Base-by-base conservation (phyloP, 306 rosid genomes). In the Betula pendula region DNA sequence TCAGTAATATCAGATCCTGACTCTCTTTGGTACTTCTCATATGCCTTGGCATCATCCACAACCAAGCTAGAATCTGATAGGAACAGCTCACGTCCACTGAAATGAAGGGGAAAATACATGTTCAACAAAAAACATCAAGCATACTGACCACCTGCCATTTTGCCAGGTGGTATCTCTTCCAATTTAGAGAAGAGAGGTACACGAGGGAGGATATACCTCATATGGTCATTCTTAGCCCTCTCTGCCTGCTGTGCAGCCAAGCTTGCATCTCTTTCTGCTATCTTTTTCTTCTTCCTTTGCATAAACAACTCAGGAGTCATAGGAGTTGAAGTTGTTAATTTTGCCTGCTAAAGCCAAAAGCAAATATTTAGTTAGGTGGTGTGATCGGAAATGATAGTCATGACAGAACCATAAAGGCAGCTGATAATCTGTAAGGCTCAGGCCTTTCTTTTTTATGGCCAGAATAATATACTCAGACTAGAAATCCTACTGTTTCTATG, bases 31-130 rank as follows among this genome's bases (percentile, higher is more conserved):
- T 91, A 96, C 67, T 83, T 77, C 48, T 96, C 99, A 78, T 89
- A 90, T 42, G 99, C 99, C 85, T 91, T 98, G 8, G 80, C 91
- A 82, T 96, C 99, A 81, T 96, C 99, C 84, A 96, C 99, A 88
- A 96, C 92, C 88, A 89, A 78, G 84, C 93, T 92, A 77, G 99
- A 91, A 88, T 96, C 88, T 8, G 91, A 83, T 84, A 90, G 88
- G 86, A 96, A 96, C 83, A 96, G 88, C 90, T 96, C 99, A 27
- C 91, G 89, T 3, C 91, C 91, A 78, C 91, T 87, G 85, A 83
- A 17, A 75, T 51, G 45, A 17, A 29, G 8, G 1, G 31, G 75
- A 66, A 75, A 24, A 6, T 27, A 43, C 67, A 48, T 24, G 27
- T 14, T 83, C 63, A 90, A 96, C 84, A 86, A n/a, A 9, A 11